Conservation (phyloP, 139 green algal genomes). For the Chlorella sp. region DNA sequence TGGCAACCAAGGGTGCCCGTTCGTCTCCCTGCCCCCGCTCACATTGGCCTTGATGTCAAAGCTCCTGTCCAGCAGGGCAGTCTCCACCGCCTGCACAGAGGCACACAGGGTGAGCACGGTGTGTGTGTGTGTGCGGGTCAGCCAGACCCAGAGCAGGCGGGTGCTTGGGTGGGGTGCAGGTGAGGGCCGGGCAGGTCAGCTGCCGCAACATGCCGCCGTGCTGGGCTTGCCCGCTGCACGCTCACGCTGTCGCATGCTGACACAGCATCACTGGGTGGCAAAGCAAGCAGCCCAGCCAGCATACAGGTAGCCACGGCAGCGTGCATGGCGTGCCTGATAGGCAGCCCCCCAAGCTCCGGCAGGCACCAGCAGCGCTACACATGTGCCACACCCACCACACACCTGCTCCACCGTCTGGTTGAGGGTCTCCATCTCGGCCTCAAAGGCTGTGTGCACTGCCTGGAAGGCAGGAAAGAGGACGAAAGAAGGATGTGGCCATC, state of each 20-base stretch:
- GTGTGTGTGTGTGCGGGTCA: too few species aligned
- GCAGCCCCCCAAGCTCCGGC: not conserved
- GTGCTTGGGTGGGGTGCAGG: not conserved
- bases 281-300: too few species aligned
- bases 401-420: slow-evolving; percentile 23
- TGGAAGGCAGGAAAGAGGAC: not conserved
- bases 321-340: too few species aligned
- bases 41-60: slow-evolving; percentile 32
- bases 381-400: not conserved
- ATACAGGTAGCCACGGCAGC: too few species aligned
- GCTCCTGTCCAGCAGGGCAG: slow-evolving; percentile 15
- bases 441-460: slow-evolving; percentile 27
- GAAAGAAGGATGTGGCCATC: too few species aligned
- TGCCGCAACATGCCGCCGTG: not conserved
- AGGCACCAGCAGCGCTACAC: not conserved
- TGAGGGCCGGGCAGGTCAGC: not conserved
- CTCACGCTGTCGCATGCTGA: not conserved
- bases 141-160: not conserved
- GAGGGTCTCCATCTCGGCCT: slow-evolving; percentile 22
- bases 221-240: not conserved
- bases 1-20: too few species aligned
- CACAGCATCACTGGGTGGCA: too few species aligned
- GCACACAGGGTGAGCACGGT: not conserved
- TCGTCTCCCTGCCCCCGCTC: not conserved
- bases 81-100: slow-evolving; percentile 24